phyloP scores from a whole-genome alignment of 495 filamentous ascomycete genomes.

The Neurospora terricola region DNA sequence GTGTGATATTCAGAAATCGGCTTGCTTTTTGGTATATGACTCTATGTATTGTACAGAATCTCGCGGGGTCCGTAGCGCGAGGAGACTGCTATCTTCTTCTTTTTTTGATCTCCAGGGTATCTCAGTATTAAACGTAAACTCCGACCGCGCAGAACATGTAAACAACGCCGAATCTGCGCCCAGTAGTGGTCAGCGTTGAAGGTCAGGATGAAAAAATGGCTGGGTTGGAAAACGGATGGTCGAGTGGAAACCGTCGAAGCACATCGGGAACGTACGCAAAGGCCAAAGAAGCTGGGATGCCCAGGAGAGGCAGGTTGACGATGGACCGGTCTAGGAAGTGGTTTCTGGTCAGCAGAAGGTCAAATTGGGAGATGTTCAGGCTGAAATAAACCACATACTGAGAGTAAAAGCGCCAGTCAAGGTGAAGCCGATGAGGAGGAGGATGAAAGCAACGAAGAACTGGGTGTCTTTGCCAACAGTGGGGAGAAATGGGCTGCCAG shows the following conservation, averaged over 20 bases:
- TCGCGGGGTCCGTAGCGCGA: constrained; percentile 7
- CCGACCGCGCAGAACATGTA: constrained; percentile 98
- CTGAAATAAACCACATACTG: constrained; percentile 46
- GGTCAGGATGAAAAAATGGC: background rate
- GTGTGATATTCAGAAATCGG: background rate
- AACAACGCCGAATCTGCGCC: constrained; percentile 76
- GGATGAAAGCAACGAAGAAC: constrained; percentile 68
- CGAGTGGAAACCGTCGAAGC: background rate
- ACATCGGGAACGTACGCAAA: constrained; percentile 60
- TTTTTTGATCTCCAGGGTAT: constrained; percentile 28
- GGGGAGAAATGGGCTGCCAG: constrained; percentile 72
- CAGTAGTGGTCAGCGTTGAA: background rate
- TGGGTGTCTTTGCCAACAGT: constrained; percentile 73
- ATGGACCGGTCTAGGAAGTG: constrained; percentile 70
- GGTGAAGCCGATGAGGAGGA: constrained; percentile 58
- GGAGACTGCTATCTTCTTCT: constrained; percentile 3
- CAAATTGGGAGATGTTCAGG: background rate
- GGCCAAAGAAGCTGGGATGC: constrained; percentile 76
- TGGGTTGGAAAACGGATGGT: background rate
- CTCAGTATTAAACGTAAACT: constrained; percentile 74
- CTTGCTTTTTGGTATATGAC: constrained; percentile 9
- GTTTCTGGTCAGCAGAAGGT: background rate
- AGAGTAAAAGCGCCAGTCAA: constrained; percentile 68
- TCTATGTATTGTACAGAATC: constrained; percentile 33
- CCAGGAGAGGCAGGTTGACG: constrained; percentile 62